Percentiles rank a stretch among this genome's conserved stretches.
phyloP scores from a whole-genome alignment of 345 rosid species.

The Eucalyptus regnans region DNA sequence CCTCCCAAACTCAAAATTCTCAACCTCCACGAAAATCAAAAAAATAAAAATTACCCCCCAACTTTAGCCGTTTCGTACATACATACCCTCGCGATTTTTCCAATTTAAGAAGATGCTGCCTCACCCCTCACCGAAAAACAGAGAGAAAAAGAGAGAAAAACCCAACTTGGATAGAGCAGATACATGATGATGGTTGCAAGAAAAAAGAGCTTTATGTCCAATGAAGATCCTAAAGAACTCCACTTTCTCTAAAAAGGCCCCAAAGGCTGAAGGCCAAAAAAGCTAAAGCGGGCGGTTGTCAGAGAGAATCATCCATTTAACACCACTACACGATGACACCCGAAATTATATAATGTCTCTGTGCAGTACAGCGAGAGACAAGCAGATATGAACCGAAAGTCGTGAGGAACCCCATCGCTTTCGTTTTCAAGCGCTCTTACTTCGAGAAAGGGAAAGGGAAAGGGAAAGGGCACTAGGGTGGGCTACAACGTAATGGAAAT shows the following conservation, averaged over 20 bases:
- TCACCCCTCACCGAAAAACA: background rate
- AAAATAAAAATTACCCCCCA: background rate
- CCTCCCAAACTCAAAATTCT: background rate
- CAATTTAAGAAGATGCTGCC: background rate
- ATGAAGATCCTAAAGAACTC: background rate
- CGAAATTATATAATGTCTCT: background rate
- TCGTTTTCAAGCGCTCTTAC: background rate
- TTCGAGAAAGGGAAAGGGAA: background rate
- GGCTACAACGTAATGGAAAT: background rate
- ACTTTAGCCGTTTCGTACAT: background rate
- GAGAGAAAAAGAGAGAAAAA: background rate
- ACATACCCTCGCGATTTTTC: background rate
- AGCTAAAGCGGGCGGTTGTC: background rate
- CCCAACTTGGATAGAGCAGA: background rate
- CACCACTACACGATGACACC: background rate
- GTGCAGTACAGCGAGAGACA: background rate
- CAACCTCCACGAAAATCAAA: background rate
- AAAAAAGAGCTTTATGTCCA: background rate
- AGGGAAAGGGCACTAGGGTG: background rate
- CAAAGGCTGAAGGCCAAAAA: background rate
- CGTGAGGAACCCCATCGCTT: background rate
- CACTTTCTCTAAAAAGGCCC: background rate
- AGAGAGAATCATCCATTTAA: background rate
- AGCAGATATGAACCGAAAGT: background rate
- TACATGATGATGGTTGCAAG: background rate